Base-by-base conservation (phyloP, 1,139 yeast species). In the Geotrichum australiense region DNA sequence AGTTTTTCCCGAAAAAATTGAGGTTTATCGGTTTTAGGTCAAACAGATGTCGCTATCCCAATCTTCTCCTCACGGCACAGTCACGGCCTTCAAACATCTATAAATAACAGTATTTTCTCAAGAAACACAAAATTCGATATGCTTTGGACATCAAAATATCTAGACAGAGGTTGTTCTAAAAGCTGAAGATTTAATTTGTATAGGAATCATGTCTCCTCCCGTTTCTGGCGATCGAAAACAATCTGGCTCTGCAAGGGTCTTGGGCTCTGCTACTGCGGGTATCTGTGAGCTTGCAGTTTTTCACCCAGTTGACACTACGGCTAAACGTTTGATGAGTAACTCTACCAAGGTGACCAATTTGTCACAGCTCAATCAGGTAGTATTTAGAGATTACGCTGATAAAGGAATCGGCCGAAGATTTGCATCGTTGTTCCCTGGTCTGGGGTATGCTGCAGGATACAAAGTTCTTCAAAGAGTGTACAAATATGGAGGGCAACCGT, bases 401-500 rank as follows among this genome's bases (percentile, higher is more conserved):
- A 79, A 84, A 53, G 73, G 91, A 3, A 56, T 87, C 7, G 78
- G 78, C 26, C 71, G 76, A 50, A 76, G 96, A 62, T 59, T 84
- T 37, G 68, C 85, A 52, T 82, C 97, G 7, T 73, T 91, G 53
- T 91, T 91, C 70, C 98, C 99, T 12, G 99, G 99, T 59, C 74
- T 91, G 53, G 98, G 98, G 19, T 91, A 93, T 59, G 98, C 98
- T 53, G 97, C 98, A 35, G 85, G 89, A 53, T 91, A 91, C 74
- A 91, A 91, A 71, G 81, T 91, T 55, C 72, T 91, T 58, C 99
- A 91, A 69, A 80, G 99, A 70, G 96, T 91, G 41, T 91, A 93
- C 75, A 91, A 91, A 67, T 91, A 93, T 64, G 97, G 98, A 61
- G 99, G 99, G 42, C 99, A 91, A 68, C 98, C 99, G 42, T 89